A percentile compares a stretch with the other conserved stretches of the same genome.
Conservation (phyloP, 345 rosid genomes). For the Rhodamnia rubescens region DNA sequence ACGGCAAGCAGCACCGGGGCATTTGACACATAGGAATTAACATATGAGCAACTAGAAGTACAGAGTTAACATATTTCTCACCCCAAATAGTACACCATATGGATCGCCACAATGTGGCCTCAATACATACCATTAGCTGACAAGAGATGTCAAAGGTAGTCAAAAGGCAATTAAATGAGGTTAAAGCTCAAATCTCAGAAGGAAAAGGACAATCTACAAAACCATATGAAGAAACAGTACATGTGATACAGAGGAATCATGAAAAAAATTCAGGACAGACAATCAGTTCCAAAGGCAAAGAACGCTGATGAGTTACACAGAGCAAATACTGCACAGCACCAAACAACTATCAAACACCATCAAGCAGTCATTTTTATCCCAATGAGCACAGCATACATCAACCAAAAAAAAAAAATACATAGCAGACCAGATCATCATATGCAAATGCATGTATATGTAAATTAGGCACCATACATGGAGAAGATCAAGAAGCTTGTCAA, state of each 20-base stretch:
- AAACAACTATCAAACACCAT: background rate
- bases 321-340: background rate
- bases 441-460: background rate
- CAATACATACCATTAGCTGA: background rate
- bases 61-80: background rate
- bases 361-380: background rate
- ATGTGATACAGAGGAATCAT: background rate
- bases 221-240: background rate
- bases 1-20: background rate
- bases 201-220: background rate
- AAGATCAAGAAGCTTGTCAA: constrained; percentile 29
- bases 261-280: background rate
- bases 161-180: background rate
- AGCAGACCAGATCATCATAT: background rate
- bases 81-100: background rate
- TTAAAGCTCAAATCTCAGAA: background rate
- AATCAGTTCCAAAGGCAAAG: background rate
- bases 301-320: background rate
- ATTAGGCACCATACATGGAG: constrained; percentile 39
- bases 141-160: background rate
- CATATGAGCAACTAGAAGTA: background rate
- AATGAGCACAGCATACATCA: background rate
- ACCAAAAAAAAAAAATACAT: background rate
- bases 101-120: background rate
- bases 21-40: background rate